Percentiles rank a stretch among this genome's conserved stretches.
Conservation (phyloP, 805 yeast species). For the Schwanniomyces pseudopolymorphus region DNA sequence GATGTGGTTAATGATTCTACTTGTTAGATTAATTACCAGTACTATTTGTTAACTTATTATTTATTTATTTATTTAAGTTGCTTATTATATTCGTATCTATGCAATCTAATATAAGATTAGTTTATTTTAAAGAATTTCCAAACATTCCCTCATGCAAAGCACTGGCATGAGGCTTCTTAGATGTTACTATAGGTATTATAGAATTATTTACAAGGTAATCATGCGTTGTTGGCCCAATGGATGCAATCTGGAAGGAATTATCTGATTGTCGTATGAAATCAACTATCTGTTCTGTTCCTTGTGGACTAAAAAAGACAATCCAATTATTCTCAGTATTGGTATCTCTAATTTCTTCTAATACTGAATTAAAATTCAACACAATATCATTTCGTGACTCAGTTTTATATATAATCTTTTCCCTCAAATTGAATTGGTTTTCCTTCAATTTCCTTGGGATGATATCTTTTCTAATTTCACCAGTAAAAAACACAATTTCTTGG, state of each 20-base stretch:
- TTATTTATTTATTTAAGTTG: neutral
- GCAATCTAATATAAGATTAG: neutral
- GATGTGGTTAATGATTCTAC: conserved; percentile 51
- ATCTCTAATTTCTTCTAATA: conserved; percentile 3
- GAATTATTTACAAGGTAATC: conserved; percentile 53
- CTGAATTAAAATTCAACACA: conserved; percentile 30
- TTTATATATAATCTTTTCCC: conserved; percentile 67
- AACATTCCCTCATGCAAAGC: conserved; percentile 44
- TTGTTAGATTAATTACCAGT: neutral
- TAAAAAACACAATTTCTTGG: conserved; percentile 61
- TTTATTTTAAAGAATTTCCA: neutral
- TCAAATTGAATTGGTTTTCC: conserved; percentile 42
- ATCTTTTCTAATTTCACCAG: conserved; percentile 84
- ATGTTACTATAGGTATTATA: conserved; percentile 59
- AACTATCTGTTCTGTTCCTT: conserved; percentile 72
- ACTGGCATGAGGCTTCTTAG: conserved; percentile 69
- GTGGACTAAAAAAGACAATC: conserved; percentile 90
- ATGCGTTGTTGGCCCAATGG: conserved; percentile 92
- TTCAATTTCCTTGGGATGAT: conserved; percentile 66
- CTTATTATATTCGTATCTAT: neutral
- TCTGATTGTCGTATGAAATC: conserved; percentile 27
- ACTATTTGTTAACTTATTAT: neutral
- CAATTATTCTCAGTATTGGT: conserved; percentile 39
- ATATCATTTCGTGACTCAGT: conserved; percentile 56
- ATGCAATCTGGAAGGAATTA: conserved; percentile 52